These are phyloP conservation scores for Retiboletus flavoniger DNA, from an alignment of 1,284 basidiomycete genomes.

Conservation along the genomic window DNA sequence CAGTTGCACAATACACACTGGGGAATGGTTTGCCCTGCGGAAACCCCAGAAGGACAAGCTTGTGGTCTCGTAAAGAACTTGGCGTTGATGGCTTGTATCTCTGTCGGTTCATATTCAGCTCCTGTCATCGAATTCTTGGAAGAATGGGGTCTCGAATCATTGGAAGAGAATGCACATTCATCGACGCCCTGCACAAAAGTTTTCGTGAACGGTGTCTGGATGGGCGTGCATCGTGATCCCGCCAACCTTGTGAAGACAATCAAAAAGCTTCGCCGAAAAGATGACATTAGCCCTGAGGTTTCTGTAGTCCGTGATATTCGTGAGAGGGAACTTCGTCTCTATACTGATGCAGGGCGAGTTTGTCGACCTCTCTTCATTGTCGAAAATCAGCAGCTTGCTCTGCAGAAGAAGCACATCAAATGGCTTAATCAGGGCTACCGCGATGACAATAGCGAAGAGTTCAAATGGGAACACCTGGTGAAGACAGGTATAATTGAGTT, in stretches of 20 bases:
- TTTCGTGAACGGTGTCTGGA: constrained; percentile 99
- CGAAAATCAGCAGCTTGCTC: constrained; percentile 80
- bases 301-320: constrained; percentile 97
- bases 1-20: constrained; percentile 99
- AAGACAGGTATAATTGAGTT: constrained; percentile 91
- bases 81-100: constrained; percentile 97
- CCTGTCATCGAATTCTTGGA: constrained; percentile 99
- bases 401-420: constrained; percentile 85
- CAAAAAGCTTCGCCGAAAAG: constrained; percentile 88
- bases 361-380: constrained; percentile 98
- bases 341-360: constrained; percentile 96
- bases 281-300: constrained; percentile 95
- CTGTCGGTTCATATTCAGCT: constrained; percentile 93
- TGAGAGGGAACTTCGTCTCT: constrained; percentile 91
- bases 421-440: constrained; percentile 58
- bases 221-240: constrained; percentile 97
- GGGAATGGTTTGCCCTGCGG: constrained; percentile 99
- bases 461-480: constrained; percentile 85
- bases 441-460: constrained; percentile 58
- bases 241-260: constrained; percentile 91
- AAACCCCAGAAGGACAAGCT: constrained; percentile 99
- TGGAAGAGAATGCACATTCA: constrained; percentile 88
- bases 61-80: constrained; percentile 99
- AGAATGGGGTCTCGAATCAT: constrained; percentile 94
- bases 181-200: constrained; percentile 89